These are phyloP conservation scores for Oryza punctata DNA, from an alignment of 176 grass and related monocot genomes.

Conservation along the genomic window DNA sequence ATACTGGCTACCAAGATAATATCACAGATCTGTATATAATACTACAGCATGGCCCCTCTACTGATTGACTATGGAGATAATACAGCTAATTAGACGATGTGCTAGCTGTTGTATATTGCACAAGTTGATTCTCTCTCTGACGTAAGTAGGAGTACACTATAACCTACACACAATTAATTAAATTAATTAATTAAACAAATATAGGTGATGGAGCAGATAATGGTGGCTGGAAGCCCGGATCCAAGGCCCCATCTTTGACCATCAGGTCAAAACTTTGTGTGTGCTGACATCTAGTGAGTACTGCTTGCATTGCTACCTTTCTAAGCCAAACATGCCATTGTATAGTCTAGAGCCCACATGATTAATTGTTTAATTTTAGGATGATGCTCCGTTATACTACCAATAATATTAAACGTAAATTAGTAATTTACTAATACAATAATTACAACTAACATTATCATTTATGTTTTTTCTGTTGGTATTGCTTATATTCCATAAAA, in stretches of 20 bases:
- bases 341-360: neutral
- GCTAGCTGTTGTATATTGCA: neutral
- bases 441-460: too few species aligned
- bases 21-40: neutral
- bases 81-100: neutral
- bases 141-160: neutral
- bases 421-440: too few species aligned
- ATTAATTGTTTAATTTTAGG: neutral
- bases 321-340: neutral
- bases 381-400: too few species aligned
- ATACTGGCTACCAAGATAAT: neutral
- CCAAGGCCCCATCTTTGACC: conserved; percentile 32
- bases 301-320: neutral
- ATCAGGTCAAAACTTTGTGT: neutral
- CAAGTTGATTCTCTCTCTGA: neutral
- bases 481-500: too few species aligned
- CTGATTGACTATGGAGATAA: neutral
- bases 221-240: conserved; percentile 20
- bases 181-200: neutral
- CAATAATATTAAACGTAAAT: too few species aligned
- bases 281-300: neutral
- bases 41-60: neutral
- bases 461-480: too few species aligned
- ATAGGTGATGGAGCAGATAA: neutral
- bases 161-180: neutral